Evolutionary conservation across 495 filamentous ascomycete genomes (phyloP), one percentile per base, ranked within the genome.

Genomic region (Lentithecium fluviatile): DNA sequence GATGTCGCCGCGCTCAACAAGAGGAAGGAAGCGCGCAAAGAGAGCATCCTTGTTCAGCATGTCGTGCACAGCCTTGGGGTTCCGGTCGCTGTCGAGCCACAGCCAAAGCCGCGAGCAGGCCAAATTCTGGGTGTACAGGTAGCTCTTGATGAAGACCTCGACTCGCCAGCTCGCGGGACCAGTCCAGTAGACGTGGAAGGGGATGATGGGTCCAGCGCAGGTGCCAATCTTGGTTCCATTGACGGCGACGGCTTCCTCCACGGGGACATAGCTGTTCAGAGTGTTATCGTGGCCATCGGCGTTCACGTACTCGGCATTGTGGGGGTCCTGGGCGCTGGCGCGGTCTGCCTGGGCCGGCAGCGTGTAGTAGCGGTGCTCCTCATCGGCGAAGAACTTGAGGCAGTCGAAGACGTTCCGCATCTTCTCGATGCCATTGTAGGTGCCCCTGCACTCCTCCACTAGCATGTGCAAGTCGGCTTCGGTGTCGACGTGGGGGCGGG

Each of bases 171-270:
- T 82, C 11, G 81, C 78, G 6, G 78, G 76, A 2, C 81, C 81
- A 15, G 79, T 82, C 81, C 81, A 83, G 75, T 83, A 83, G 0
- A 78, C 77, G 52, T 83, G 81, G 49, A 78, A 83, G 15, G 78
- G 78, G 24, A 82, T 75, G 47, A 82, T 77, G n/a, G 81, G 78
- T 17, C 81, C 81, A 40, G 77, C 69, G 62, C 81, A 83, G 37
- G 75, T 68, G 3, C 78, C 81, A 26, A 75, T 69, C 6, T 64
- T 72, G 12, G 70, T 56, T n/a, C 68, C 64, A 36, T 64, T 65
- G 6, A 72, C 59, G 5, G 72, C 62, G 2, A 60, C 26, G 21
- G 75, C 73, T 12, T 74, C 65, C 4, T 53, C 43, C 11, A 70
- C 69, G 46, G 75, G 69, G 43, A 67, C 64, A 63, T 71, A 58